Evolutionary conservation across 805 yeast genomes (phyloP), one percentile per base, ranked within the genome.

Genomic region (Kodamaea neixiangensis): DNA sequence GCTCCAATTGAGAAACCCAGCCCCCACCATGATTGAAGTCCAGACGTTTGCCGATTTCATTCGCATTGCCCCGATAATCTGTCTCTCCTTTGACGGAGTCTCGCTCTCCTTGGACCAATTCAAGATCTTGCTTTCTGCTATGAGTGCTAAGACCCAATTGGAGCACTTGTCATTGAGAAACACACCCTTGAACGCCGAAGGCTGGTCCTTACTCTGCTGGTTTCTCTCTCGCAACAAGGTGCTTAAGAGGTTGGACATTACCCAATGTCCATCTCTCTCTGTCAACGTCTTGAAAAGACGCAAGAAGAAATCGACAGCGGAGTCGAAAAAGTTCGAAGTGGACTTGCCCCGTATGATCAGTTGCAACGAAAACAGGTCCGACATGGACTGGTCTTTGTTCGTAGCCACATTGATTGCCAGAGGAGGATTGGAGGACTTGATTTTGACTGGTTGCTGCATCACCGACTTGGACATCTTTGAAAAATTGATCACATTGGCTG

Each of bases 41-140:
- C 80, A 89, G 54, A 85, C 97, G 3, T 89, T 93, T 66, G 82
- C 96, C 10, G 98, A 92, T 67, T 93, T 92, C 60, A 75, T 91
- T 40, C 73, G 96, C 38, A 85, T 91, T 51, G 94, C 93, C 0
- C 97, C 97, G 0, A 80, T 92, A 29, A 79, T 84, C 43, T 82
- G 86, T 54, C 69, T 93, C 3, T 77, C 87, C 0, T 76, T 93
- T 50, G 97, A 92, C 68, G 93, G 94, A 37, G 91, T 88, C 15
- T 69, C 80, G 5, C 68, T 93, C 48, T 79, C 92, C 1, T 76
- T 80, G 17, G 91, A 86, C 50, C 93, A 91, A 89, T 77, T 91
- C 51, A 77, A 83, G 57, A 81, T 86, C 19, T 65, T 93, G n/a
- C 69, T 92, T 29, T 73, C 87, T 22, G 84, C 97, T 0, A 68